These are phyloP conservation scores for Podaxis pistillaris DNA, from an alignment of 768 basidiomycete genomes.

Conservation along the genomic window DNA sequence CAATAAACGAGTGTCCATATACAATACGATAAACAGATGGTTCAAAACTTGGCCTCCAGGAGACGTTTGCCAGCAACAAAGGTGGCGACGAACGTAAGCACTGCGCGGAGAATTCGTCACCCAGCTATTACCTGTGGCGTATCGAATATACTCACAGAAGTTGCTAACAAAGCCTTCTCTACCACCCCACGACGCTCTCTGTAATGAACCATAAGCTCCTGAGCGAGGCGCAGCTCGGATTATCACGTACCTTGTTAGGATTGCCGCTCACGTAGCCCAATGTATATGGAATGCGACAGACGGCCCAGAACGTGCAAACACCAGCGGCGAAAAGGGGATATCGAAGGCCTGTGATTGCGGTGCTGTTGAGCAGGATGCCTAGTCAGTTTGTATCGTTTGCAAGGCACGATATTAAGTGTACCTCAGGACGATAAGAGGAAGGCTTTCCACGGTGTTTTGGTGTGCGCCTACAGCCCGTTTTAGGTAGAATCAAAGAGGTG, in stretches of 20 bases:
- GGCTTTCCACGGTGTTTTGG: slow-evolving; percentile 58
- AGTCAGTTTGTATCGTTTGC: not conserved
- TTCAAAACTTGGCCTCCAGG: not conserved
- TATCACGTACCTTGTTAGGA: slow-evolving; percentile 35
- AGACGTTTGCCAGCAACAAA: slow-evolving; percentile 8
- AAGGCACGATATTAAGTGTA: slow-evolving; percentile 22
- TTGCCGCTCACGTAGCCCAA: slow-evolving; percentile 43
- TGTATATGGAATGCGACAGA: slow-evolving; percentile 44
- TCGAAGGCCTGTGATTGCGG: slow-evolving; percentile 37
- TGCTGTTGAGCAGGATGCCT: slow-evolving; percentile 25
- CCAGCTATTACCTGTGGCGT: not conserved
- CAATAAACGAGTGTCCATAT: not conserved
- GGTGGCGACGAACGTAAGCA: not conserved
- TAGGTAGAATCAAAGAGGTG: not conserved
- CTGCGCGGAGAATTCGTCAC: not conserved
- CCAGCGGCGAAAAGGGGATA: slow-evolving; percentile 40
- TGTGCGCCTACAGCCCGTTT: slow-evolving; percentile 52
- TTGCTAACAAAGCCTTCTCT: not conserved
- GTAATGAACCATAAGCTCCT: not conserved
- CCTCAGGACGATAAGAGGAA: slow-evolving; percentile 44
- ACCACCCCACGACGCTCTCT: slow-evolving; percentile 4
- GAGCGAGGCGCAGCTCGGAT: too few species aligned
- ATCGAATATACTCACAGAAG: not conserved
- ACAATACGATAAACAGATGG: not conserved
- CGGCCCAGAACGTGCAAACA: slow-evolving; percentile 35